Conservation (phyloP, 2,329 filamentous ascomycete genomes). For the Aureobasidium subglaciale region DNA sequence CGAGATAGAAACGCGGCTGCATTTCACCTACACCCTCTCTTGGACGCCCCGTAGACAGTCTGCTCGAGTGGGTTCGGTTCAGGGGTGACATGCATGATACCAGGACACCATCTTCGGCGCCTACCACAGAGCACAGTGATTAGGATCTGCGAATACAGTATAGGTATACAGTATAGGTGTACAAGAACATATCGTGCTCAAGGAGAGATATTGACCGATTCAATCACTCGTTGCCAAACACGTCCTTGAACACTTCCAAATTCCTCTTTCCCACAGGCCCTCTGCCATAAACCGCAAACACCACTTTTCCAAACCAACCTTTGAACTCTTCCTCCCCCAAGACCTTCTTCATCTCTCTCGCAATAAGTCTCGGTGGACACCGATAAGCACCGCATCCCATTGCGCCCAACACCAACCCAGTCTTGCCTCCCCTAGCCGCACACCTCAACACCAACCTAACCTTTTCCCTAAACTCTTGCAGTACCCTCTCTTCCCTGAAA, state of each 20-base stretch:
- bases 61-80: too few species aligned
- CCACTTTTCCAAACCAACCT: constrained; percentile 13
- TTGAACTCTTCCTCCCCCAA: constrained; percentile 6
- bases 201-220: too few species aligned
- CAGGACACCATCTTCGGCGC: too few species aligned
- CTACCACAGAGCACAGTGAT: too few species aligned
- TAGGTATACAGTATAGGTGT: neutral
- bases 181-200: too few species aligned
- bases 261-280: constrained; percentile 3
- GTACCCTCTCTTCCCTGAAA: neutral
- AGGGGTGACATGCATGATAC: too few species aligned
- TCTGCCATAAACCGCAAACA: constrained; percentile 10
- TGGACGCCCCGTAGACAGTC: too few species aligned
- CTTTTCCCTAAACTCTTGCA: neutral
- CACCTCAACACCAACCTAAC: constrained; percentile 1
- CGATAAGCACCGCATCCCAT: constrained; percentile 10
- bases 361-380: constrained; percentile 2
- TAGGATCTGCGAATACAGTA: too few species aligned
- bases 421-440: neutral
- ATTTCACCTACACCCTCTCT: neutral
- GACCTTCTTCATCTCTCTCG: neutral
- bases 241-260: neutral
- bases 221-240: neutral
- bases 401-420: neutral
- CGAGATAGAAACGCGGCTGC: neutral